phyloP scores from a whole-genome alignment of 2,329 filamentous ascomycete genomes.

The Xylariaceae sp. region DNA sequence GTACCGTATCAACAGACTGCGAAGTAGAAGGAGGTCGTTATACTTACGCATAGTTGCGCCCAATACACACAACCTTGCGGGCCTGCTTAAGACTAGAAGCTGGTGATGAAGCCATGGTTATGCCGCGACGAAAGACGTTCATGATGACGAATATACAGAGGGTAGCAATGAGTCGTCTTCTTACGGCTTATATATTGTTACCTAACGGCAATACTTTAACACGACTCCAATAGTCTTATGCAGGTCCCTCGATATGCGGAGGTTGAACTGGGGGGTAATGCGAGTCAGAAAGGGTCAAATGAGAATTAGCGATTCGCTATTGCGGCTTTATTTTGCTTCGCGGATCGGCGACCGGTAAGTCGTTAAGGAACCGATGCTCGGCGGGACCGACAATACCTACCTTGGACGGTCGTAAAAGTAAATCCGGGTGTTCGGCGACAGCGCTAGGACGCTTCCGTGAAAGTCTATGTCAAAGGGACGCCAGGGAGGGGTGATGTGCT shows the following conservation, averaged over 20 bases:
- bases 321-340: conserved; percentile 26
- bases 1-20: conserved; percentile 1
- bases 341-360: conserved; percentile 21
- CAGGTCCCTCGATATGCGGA: conserved; percentile 5
- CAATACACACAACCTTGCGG: conserved; percentile 88
- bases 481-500: too few relatives aligned
- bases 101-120: conserved; percentile 45
- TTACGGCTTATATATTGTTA: conserved; percentile 14
- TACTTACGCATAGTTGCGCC: conserved; percentile 90
- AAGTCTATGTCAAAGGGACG: not conserved
- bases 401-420: conserved; percentile 15
- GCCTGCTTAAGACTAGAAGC: conserved; percentile 58
- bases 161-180: not conserved
- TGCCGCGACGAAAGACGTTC: conserved; percentile 45
- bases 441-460: conserved; percentile 19
- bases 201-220: conserved; percentile 1
- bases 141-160: conserved; percentile 27
- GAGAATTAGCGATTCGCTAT: conserved; percentile 21
- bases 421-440: conserved; percentile 12
- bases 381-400: conserved; percentile 1
- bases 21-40: not conserved
- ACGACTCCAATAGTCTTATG: conserved; percentile 4
- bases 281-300: conserved; percentile 3
- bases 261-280: conserved; percentile 4
- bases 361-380: conserved; percentile 6